Conservation (phyloP, 2,329 filamentous ascomycete genomes). For the Alternaria novae-zelandiae region DNA sequence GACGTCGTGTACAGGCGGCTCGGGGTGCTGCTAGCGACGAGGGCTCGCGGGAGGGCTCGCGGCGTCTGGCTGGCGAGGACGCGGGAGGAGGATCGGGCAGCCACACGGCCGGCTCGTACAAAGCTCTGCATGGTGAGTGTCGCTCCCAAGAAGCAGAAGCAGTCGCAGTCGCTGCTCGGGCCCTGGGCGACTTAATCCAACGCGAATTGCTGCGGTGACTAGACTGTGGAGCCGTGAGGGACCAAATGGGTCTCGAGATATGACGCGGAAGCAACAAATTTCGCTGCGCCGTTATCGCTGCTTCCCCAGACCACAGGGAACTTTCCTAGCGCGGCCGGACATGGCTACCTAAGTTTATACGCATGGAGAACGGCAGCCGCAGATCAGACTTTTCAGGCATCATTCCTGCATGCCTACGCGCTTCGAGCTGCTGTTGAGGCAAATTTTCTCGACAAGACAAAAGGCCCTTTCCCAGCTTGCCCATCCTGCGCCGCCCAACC, state of each 20-base stretch:
- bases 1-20: conserved; percentile 42
- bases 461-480: background rate
- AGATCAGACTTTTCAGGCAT: background rate
- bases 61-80: conserved; percentile 37
- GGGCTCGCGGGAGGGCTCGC: conserved; percentile 40
- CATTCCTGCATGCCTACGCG: background rate
- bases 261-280: conserved; percentile 40
- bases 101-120: conserved; percentile 46
- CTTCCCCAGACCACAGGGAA: conserved; percentile 13
- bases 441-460: background rate
- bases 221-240: conserved; percentile 17
- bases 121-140: conserved; percentile 47
- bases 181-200: conserved; percentile 19
- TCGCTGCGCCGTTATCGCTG: conserved; percentile 28
- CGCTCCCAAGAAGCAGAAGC: conserved; percentile 27
- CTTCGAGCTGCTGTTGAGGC: background rate
- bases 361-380: background rate
- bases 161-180: conserved; percentile 9
- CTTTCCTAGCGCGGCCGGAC: background rate
- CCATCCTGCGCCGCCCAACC: background rate
- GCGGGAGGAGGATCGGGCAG: conserved; percentile 44
- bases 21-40: conserved; percentile 35
- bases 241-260: conserved; percentile 5
- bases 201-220: conserved; percentile 24
- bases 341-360: background rate